Evolutionary conservation across 1,284 basidiomycete genomes (phyloP).

Genomic region (Rhodotorula sp.): DNA sequence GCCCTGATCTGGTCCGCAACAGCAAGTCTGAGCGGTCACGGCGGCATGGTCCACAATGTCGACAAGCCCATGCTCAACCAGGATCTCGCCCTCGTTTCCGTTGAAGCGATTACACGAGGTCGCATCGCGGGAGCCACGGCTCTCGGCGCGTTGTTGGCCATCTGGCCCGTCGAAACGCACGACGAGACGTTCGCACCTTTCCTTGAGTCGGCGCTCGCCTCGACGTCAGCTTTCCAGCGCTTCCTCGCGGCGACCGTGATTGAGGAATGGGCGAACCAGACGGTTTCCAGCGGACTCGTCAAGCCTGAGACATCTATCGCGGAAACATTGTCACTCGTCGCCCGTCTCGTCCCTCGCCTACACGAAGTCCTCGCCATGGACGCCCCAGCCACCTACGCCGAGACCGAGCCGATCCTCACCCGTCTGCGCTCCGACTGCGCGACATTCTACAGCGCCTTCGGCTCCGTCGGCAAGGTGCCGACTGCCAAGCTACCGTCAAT

Average conservation of each 20-base stretch:
- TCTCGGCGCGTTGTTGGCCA: slow-evolving; percentile 56
- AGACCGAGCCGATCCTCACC: slow-evolving; percentile 79
- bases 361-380: slow-evolving; percentile 63
- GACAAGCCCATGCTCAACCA: slow-evolving; percentile 95
- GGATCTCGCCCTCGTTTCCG: slow-evolving; percentile 77
- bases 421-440: slow-evolving; percentile 79
- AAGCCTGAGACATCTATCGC: slow-evolving; percentile 8
- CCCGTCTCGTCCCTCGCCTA: slow-evolving; percentile 56
- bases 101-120: slow-evolving; percentile 77
- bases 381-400: slow-evolving; percentile 68
- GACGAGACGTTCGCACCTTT: slow-evolving; percentile 55
- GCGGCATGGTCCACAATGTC: slow-evolving; percentile 77
- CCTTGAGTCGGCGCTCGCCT: slow-evolving; percentile 74
- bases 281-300: background rate
- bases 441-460: slow-evolving; percentile 74
- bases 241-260: slow-evolving; percentile 78
- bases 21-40: slow-evolving; percentile 49
- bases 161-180: slow-evolving; percentile 39
- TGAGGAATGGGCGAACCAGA: slow-evolving; percentile 78
- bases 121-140: slow-evolving; percentile 78
- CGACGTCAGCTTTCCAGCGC: slow-evolving; percentile 86
- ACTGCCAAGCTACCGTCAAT: slow-evolving; percentile 74
- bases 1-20: slow-evolving; percentile 66
- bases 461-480: slow-evolving; percentile 79
- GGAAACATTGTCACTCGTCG: slow-evolving; percentile 45